Base-by-base conservation (phyloP, 169 alveolate species). In the Plasmodium inui region DNA sequence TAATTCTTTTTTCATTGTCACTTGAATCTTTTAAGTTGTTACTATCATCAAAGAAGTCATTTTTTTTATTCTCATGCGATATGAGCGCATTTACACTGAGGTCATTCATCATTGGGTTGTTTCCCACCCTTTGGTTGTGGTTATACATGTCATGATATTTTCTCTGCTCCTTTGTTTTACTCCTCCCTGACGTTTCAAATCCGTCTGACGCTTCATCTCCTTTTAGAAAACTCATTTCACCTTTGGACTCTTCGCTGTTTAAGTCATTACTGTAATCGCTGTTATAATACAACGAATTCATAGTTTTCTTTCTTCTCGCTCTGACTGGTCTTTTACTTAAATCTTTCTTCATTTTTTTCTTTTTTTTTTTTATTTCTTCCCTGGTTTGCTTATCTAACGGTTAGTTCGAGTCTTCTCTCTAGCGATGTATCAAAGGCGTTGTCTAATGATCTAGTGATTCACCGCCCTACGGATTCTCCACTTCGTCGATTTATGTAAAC, bases 221-320 rank as follows among this genome's bases (percentile, higher is more conserved):
- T 46, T 88, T 88, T 17, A 79, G 53, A 79, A 57, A 19, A 41
- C 72, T 88, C 50, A 79, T 32, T 88, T 53, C 57, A 53, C 74
- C 53, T 88, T 88, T 88, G 7, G 83, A 26, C 1, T 88, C 94
- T 61, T 88, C 94, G 34, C 37, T 88, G 82, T 67, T 88, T 79
- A 88, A 78, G 32, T 88, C 94, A 46, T 88, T 88, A 78, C 94
- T 88, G 50, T 88, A 88, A 88, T 88, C 94, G 72, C 89, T 88
- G 73, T 88, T 88, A 34, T 88, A 88, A 79, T 88, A 88, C 22
- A 79, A 67, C 4, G 94, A 88, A 67, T 88, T 88, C 94, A 88
- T 88, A 34, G 89, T 88, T 88, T 88, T 88, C 57, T 88, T 88
- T 50, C 94, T 78, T 79, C 94, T 53, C 17, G 94, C 82, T 88